Evolutionary conservation across 2,329 filamentous ascomycete species (phyloP).

Genomic region (Fusarium cyanostomum): DNA sequence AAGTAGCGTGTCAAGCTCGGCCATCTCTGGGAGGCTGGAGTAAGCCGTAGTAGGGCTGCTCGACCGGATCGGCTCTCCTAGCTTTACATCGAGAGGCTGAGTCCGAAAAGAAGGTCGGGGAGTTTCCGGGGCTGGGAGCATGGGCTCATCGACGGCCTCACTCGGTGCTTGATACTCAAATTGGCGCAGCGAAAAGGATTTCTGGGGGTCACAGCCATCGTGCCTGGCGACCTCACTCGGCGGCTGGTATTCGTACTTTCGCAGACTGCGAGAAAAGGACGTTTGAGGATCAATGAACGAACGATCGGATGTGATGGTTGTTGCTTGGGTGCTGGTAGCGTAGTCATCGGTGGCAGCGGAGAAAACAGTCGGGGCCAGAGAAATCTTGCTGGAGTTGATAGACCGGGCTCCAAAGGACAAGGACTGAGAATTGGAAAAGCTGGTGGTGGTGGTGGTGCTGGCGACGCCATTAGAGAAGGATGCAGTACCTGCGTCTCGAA

Average conservation of each 20-base stretch:
- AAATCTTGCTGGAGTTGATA: conserved; percentile 46
- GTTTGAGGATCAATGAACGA: conserved; percentile 16
- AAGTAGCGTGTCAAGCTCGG: conserved; percentile 11
- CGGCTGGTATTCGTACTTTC: conserved; percentile 15
- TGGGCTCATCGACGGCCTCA: conserved; percentile 25
- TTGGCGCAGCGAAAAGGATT: not conserved
- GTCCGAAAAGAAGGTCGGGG: not conserved
- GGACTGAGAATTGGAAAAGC: conserved; percentile 19
- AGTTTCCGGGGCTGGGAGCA: conserved; percentile 5
- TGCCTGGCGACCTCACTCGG: not conserved
- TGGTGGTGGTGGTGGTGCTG: not conserved
- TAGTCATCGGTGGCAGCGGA: conserved; percentile 40
- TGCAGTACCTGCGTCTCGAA: conserved; percentile 19
- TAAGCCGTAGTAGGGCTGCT: conserved; percentile 30
- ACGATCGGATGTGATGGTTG: conserved; percentile 42
- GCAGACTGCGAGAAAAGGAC: conserved; percentile 14
- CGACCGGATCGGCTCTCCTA: not conserved
- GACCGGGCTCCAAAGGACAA: conserved; percentile 38
- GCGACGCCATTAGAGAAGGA: conserved; percentile 18
- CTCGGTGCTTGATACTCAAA: conserved; percentile 12
- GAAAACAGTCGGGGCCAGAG: conserved; percentile 48
- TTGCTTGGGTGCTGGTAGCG: conserved; percentile 47
- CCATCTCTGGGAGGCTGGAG: conserved; percentile 32
- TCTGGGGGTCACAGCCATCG: not conserved
- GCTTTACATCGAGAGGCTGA: conserved; percentile 6